Percentiles rank a stretch among this genome's conserved stretches.
phyloP scores from a whole-genome alignment of 176 grass and related monocot species.

The Triticum turgidum region DNA sequence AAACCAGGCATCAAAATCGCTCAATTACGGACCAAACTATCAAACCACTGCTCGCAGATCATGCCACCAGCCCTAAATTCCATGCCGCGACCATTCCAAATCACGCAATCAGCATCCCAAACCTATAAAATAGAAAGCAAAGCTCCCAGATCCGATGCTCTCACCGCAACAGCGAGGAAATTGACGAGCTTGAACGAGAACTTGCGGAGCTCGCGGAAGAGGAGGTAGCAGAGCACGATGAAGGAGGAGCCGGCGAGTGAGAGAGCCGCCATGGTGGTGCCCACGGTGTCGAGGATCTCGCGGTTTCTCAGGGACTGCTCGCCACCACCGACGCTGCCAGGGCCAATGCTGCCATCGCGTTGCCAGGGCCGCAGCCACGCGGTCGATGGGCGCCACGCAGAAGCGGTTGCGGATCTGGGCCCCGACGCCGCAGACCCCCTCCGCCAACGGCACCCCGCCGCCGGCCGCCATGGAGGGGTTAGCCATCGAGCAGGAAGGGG shows the following conservation, averaged over 20 bases:
- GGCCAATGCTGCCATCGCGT: constrained; percentile 34
- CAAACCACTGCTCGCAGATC: neutral
- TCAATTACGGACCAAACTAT: neutral
- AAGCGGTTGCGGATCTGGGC: too few relatives aligned
- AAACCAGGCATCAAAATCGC: too few relatives aligned
- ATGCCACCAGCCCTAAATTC: neutral
- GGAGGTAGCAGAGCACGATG: constrained; percentile 92
- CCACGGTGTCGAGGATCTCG: constrained; percentile 48
- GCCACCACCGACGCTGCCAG: constrained; percentile 4
- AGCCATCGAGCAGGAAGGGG: too few relatives aligned
- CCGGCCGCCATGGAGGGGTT: too few relatives aligned
- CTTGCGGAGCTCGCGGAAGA: constrained; percentile 96
- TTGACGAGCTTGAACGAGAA: constrained; percentile 98
- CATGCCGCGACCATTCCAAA: neutral
- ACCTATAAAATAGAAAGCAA: neutral
- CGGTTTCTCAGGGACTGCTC: constrained; percentile 43
- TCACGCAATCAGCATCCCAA: neutral
- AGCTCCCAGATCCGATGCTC: neutral
- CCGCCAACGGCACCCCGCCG: too few relatives aligned
- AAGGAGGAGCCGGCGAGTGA: constrained; percentile 84
- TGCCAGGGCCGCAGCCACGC: neutral
- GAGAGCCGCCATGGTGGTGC: constrained; percentile 59
- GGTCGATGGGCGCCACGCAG: too few relatives aligned
- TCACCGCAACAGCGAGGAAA: constrained; percentile 87
- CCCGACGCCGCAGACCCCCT: too few relatives aligned